Conservation (phyloP, 768 basidiomycete genomes). For the Kwoniella bestiolae region DNA sequence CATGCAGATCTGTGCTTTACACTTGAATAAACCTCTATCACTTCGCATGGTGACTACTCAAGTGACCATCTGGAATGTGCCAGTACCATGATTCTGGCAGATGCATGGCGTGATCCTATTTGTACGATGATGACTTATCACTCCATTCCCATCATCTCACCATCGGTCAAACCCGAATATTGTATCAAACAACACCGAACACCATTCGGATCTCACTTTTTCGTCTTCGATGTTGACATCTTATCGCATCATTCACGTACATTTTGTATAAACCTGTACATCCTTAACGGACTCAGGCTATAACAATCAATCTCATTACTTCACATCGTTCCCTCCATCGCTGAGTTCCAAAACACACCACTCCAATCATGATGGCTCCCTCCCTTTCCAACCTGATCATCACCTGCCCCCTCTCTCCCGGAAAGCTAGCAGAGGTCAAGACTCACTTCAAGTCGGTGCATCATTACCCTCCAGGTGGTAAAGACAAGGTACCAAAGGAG, state of each 20-base stretch:
- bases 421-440: slow-evolving; percentile 23
- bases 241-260: too few relatives aligned
- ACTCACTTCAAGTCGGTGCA: slow-evolving; percentile 43
- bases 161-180: slow-evolving; percentile 8
- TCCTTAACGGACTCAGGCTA: too few relatives aligned
- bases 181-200: background rate
- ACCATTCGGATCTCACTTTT: background rate
- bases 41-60: too few relatives aligned
- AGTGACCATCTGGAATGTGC: background rate
- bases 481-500: slow-evolving; percentile 19
- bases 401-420: slow-evolving; percentile 22
- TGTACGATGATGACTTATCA: background rate
- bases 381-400: slow-evolving; percentile 17
- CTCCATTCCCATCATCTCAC: background rate
- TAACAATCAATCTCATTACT: too few relatives aligned
- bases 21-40: too few relatives aligned
- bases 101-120: background rate
- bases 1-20: too few relatives aligned
- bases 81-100: too few relatives aligned
- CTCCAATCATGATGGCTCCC: slow-evolving; percentile 18
- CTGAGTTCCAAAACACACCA: background rate
- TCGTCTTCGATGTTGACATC: too few relatives aligned
- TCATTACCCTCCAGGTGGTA: slow-evolving; percentile 30
- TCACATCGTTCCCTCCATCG: too few relatives aligned
- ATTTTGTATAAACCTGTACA: too few relatives aligned